These are phyloP conservation scores for Tolypocladium tropicale DNA, from an alignment of 2,329 filamentous ascomycete genomes.

Conservation along the genomic window DNA sequence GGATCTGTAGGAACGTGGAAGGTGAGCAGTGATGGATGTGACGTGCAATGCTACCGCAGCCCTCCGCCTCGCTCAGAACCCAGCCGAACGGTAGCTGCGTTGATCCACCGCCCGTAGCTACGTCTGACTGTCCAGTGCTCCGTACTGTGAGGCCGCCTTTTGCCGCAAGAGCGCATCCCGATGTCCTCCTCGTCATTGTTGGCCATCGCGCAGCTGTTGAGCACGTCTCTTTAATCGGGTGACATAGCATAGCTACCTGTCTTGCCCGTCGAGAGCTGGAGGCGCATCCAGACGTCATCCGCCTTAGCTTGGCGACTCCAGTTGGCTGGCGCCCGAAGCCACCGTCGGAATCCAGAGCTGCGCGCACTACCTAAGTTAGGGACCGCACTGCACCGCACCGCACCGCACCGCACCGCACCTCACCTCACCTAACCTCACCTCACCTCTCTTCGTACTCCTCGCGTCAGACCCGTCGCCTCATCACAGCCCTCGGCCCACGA, in stretches of 20 bases:
- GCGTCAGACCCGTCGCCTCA: no score
- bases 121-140: no score
- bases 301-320: not conserved
- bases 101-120: no score
- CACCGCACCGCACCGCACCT: not conserved
- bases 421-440: not conserved
- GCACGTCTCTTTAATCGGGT: not conserved
- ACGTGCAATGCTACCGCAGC: not conserved
- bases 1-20: not conserved
- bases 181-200: not conserved
- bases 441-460: not conserved
- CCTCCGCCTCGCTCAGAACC: not conserved
- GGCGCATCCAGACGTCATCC: slow-evolving; percentile 1
- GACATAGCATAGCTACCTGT: no score
- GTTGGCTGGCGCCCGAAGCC: not conserved
- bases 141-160: no score
- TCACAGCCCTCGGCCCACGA: not conserved
- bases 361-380: not conserved
- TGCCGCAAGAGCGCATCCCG: not conserved
- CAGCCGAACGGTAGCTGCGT: not conserved
- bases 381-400: no score
- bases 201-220: not conserved
- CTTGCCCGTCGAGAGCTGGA: no score
- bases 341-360: not conserved
- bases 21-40: not conserved